Base-by-base conservation (phyloP, 331 rosid genomes). In the Saraca asoca region DNA sequence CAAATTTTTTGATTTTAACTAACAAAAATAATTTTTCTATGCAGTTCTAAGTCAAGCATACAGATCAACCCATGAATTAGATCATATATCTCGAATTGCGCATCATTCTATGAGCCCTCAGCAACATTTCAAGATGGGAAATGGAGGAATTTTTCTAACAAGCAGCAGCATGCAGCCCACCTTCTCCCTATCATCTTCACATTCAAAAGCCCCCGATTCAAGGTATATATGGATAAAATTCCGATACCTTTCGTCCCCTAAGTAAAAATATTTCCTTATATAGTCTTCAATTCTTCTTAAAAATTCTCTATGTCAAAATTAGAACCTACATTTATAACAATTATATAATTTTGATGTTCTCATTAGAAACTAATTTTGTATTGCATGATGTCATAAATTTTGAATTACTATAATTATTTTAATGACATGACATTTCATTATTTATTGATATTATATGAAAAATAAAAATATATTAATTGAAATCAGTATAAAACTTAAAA, bases 121-220 rank as follows among this genome's bases (percentile, higher is more conserved):
- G 41, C 89, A 81, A 64, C 84, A 84, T 51, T 82, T 85, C 61
- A 85, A 81, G 79, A 75, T 75, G 80, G 87, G 75, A 62, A 83
- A 83, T 61, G 88, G 88, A 15, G 88, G 88, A 59, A 83, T 83
- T 56, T 41, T 83, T 78, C 70, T 83, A 29, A 38, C 74, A 31
- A 71, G 68, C 44, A 71, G 64, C 42, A 75, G 62, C 70, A 7
- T 51, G 24, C 75, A 62, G 24, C 67, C 76, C 12, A 31, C 76
- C 7, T 52, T 55, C 62, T 56, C 72, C 29, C 51, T 57, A 24
- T 45, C 80, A 51, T 71, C 52, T 14, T 58, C 77, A 50, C 70
- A 61, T 34, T 7, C 76, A 49, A 74, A 67, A 59, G 12, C 82
- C 38, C 31, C 62, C 31, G 74, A 80, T 49, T 59, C 89, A 70